These are phyloP conservation scores for Termitomyces sp. DNA, from an alignment of 1,284 basidiomycete genomes.

Conservation along the genomic window DNA sequence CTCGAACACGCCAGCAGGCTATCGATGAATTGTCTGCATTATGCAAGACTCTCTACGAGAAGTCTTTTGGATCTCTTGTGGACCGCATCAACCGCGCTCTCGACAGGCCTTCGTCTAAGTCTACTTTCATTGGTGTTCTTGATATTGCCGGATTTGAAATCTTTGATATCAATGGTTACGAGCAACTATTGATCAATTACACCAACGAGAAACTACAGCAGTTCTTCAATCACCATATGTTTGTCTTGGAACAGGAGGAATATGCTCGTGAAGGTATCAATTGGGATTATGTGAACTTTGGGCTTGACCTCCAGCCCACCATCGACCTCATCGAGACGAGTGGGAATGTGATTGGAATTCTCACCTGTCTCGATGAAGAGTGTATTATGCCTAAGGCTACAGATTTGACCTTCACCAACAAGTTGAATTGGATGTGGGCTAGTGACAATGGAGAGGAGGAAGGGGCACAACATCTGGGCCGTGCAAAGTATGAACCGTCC, in stretches of 20 bases:
- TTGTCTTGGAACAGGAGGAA: conserved; percentile 98
- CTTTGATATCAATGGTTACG: conserved; percentile 87
- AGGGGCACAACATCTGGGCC: conserved; percentile 67
- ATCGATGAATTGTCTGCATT: conserved; percentile 89
- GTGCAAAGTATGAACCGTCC: conserved; percentile 80
- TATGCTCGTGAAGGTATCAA: conserved; percentile 96
- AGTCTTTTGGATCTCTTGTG: conserved; percentile 91
- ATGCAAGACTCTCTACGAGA: conserved; percentile 97
- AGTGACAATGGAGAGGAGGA: conserved; percentile 35
- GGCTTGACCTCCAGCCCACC: conserved; percentile 94
- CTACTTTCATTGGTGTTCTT: conserved; percentile 96
- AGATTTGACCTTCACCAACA: conserved; percentile 93
- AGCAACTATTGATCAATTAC: conserved; percentile 98
- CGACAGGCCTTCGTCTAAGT: conserved; percentile 88
- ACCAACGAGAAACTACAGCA: conserved; percentile 98
- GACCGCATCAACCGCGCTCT: conserved; percentile 94
- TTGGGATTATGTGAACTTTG: conserved; percentile 99
- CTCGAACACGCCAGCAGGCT: conserved; percentile 88
- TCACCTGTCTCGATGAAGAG: conserved; percentile 95
- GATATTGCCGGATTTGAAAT: conserved; percentile 99
- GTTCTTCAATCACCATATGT: conserved; percentile 99
- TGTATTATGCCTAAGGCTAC: conserved; percentile 99
- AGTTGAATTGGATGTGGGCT: conserved; percentile 75
- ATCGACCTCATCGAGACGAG: conserved; percentile 95
- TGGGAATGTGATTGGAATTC: conserved; percentile 76